Evolutionary conservation across 805 yeast species (phyloP).

Genomic region (Ogataea wickerhamii): DNA sequence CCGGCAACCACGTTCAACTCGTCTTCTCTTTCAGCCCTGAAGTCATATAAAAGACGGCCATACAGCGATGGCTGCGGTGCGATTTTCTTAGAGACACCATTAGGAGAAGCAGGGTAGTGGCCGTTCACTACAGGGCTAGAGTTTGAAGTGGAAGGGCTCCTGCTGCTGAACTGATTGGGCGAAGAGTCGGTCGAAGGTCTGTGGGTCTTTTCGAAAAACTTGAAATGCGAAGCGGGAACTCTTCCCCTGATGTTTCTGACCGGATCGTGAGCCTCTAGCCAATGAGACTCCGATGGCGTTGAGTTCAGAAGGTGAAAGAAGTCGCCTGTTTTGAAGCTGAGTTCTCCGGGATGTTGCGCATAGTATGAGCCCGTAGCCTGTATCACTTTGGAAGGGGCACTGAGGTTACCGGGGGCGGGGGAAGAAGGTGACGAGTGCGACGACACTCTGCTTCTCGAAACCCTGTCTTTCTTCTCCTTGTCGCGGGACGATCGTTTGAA

Average conservation of each 20-base stretch:
- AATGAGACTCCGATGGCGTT: conserved; percentile 42
- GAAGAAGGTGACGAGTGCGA: conserved; percentile 18
- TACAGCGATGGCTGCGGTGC: conserved; percentile 45
- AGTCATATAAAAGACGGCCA: conserved; percentile 83
- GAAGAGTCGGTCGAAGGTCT: conserved; percentile 32
- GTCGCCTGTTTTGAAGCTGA: conserved; percentile 77
- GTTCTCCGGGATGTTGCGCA: conserved; percentile 78
- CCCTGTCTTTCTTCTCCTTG: conserved; percentile 23
- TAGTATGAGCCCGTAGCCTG: conserved; percentile 74
- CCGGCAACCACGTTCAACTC: conserved; percentile 83
- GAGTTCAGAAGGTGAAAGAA: conserved; percentile 77
- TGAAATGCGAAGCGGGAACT: conserved; percentile 85
- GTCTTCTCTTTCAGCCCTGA: conserved; percentile 77
- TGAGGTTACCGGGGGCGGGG: conserved; percentile 16
- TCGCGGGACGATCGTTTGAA: conserved; percentile 33
- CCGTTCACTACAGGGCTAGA: conserved; percentile 12
- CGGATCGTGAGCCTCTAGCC: conserved; percentile 91
- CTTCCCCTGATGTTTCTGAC: conserved; percentile 71
- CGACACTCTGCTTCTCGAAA: conserved; percentile 19
- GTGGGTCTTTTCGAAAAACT: conserved; percentile 61
- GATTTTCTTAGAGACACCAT: conserved; percentile 30
- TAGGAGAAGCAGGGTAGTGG: conserved; percentile 21
- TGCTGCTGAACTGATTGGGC: conserved; percentile 6
- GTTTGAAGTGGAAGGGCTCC: conserved; percentile 18
- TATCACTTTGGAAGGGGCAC: conserved; percentile 77